Percentiles rank a stretch among this genome's conserved stretches.
These are phyloP conservation scores for Reticulascus tulasneorum DNA, from an alignment of 2,329 filamentous ascomycete species.

Conservation along the genomic window DNA sequence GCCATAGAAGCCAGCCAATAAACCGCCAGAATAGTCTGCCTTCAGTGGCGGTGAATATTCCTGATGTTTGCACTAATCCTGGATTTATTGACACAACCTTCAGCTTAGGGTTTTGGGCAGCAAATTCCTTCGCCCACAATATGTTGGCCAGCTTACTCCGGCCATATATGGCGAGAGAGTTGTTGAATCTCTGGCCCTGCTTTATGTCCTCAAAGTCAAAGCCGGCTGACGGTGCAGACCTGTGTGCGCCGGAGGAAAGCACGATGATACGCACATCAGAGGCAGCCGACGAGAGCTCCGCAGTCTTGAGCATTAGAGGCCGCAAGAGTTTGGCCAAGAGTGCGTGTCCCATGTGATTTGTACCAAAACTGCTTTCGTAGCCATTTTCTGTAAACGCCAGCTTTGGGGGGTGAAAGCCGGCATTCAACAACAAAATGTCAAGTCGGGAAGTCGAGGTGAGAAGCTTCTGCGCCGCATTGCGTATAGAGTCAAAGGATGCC, in stretches of 20 bases:
- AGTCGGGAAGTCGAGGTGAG: slow-evolving; percentile 26
- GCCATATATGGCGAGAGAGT: slow-evolving; percentile 43
- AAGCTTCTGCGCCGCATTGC: slow-evolving; percentile 34
- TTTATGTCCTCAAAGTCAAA: no score
- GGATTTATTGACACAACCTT: slow-evolving; percentile 44
- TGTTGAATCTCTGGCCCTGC: no score
- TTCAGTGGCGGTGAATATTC: not conserved
- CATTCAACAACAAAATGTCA: slow-evolving; percentile 44
- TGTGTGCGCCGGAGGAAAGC: slow-evolving; percentile 22
- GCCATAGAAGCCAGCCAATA: no score
- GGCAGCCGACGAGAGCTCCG: no score
- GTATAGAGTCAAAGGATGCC: slow-evolving; percentile 37
- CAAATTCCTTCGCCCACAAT: slow-evolving; percentile 40
- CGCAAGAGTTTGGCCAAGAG: slow-evolving; percentile 35
- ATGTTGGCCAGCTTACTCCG: slow-evolving; percentile 49
- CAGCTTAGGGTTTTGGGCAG: slow-evolving; percentile 35
- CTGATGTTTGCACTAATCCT: slow-evolving; percentile 30
- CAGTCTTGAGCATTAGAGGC: slow-evolving; percentile 24
- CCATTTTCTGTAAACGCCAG: slow-evolving; percentile 36
- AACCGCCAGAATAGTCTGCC: no score
- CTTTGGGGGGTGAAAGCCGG: slow-evolving; percentile 37
- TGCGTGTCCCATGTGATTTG: slow-evolving; percentile 46
- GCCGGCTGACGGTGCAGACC: slow-evolving; percentile 16
- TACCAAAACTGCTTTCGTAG: slow-evolving; percentile 46
- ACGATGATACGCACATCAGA: slow-evolving; percentile 28